Percentiles rank a stretch among this genome's conserved stretches.
Evolutionary conservation across 2,329 filamentous ascomycete genomes (phyloP).

Genomic region (Aspergillus novoparasiticus): DNA sequence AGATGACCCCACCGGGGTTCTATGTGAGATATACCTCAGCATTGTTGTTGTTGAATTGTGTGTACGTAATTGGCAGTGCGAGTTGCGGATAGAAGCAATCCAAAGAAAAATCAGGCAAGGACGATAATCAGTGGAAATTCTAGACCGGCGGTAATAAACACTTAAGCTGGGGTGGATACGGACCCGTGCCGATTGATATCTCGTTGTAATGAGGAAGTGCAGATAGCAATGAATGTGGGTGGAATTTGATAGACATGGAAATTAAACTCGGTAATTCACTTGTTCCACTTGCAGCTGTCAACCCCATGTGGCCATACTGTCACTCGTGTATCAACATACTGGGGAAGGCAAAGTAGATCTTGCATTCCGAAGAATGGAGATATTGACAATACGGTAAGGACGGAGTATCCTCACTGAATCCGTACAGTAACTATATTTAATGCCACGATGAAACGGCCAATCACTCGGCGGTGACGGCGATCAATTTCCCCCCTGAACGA

Average conservation of each 20-base stretch:
- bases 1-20: background rate
- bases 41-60: background rate
- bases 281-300: background rate
- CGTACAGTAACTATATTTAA: background rate
- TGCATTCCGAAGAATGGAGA: background rate
- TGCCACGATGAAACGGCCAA: background rate
- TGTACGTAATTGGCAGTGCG: background rate
- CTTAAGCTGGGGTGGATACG: background rate
- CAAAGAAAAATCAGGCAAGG: background rate
- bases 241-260: background rate
- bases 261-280: background rate
- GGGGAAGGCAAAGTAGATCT: background rate
- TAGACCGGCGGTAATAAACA: background rate
- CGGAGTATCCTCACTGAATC: background rate
- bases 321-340: too few relatives aligned
- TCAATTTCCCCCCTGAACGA: constrained; percentile 8
- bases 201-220: background rate
- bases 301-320: background rate
- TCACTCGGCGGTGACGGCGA: background rate
- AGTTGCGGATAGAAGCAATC: background rate
- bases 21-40: background rate
- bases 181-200: background rate
- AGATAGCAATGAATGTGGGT: background rate
- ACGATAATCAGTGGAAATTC: background rate
- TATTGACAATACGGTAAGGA: background rate